A percentile compares a stretch with the other conserved stretches of the same genome.
Evolutionary conservation across 1,284 basidiomycete species (phyloP).

Genomic region (Ganoderma boninense): DNA sequence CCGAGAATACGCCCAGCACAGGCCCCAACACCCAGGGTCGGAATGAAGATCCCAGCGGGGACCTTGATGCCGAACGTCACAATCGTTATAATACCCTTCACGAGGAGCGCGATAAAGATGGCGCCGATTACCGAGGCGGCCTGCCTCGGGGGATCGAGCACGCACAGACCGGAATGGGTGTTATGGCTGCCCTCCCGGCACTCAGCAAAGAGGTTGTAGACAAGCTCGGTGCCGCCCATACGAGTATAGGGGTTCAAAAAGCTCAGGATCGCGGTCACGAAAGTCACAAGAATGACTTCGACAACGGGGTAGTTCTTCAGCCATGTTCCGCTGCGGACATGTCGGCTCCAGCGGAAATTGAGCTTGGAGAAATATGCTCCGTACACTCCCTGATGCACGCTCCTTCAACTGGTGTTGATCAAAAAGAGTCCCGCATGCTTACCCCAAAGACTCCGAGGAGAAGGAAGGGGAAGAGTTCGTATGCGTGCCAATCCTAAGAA

Average conservation of each 20-base stretch:
- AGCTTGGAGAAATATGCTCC: slow-evolving; percentile 94
- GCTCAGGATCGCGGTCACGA: slow-evolving; percentile 79
- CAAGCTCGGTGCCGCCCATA: slow-evolving; percentile 95
- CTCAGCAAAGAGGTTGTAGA: slow-evolving; percentile 91
- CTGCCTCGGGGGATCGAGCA: slow-evolving; percentile 67
- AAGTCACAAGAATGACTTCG: slow-evolving; percentile 86
- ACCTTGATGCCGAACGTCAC: slow-evolving; percentile 95
- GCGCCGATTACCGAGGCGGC: slow-evolving; percentile 74
- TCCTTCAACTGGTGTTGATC: not conserved
- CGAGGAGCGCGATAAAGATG: slow-evolving; percentile 79
- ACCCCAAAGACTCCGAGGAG: slow-evolving; percentile 89
- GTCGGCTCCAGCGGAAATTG: slow-evolving; percentile 89
- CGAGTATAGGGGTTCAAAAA: slow-evolving; percentile 93
- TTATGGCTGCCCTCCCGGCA: slow-evolving; percentile 68
- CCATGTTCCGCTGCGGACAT: slow-evolving; percentile 86
- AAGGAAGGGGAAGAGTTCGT: slow-evolving; percentile 86
- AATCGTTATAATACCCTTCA: slow-evolving; percentile 87
- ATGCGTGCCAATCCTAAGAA: slow-evolving; percentile 85
- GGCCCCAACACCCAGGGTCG: slow-evolving; percentile 96
- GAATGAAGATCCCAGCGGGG: slow-evolving; percentile 97
- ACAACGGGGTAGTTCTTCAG: slow-evolving; percentile 81
- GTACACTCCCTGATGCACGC: slow-evolving; percentile 76
- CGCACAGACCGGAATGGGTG: slow-evolving; percentile 77
- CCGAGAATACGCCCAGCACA: slow-evolving; percentile 93
- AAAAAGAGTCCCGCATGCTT: slow-evolving; percentile 34